A percentile compares a stretch with the other conserved stretches of the same genome.
These are phyloP conservation scores for Pseudomassariella vexata DNA, from an alignment of 2,329 filamentous ascomycete species.

Conservation along the genomic window DNA sequence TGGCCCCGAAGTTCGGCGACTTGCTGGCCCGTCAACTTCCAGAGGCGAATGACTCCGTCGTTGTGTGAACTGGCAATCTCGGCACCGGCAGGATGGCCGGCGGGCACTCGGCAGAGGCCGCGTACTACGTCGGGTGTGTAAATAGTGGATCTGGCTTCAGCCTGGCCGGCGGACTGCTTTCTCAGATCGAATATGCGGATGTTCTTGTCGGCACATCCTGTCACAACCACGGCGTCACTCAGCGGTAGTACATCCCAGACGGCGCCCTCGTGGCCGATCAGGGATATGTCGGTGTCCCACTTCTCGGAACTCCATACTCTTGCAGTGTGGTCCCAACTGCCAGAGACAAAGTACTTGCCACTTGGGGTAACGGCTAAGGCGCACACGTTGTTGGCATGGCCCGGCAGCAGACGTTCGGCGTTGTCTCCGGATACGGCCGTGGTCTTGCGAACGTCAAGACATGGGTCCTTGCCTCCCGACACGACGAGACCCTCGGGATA, in stretches of 20 bases:
- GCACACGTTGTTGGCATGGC: conserved; percentile 84
- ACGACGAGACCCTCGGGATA: conserved; percentile 77
- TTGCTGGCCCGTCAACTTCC: conserved; percentile 73
- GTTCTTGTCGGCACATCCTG: conserved; percentile 84
- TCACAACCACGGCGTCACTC: conserved; percentile 74
- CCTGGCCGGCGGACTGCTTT: conserved; percentile 48
- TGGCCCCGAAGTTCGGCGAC: conserved; percentile 79
- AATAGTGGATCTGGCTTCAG: conserved; percentile 47
- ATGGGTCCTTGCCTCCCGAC: conserved; percentile 84
- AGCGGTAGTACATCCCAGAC: conserved; percentile 92
- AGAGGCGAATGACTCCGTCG: conserved; percentile 81
- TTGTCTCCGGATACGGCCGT: conserved; percentile 62
- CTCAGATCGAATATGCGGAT: conserved; percentile 79
- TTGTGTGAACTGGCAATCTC: conserved; percentile 96
- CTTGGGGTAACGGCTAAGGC: conserved; percentile 72
- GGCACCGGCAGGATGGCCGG: conserved; percentile 71
- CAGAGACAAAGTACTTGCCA: conserved; percentile 74
- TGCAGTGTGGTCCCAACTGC: conserved; percentile 87
- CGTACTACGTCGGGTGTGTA: conserved; percentile 77
- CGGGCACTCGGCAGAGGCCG: conserved; percentile 77
- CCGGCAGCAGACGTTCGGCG: conserved; percentile 79
- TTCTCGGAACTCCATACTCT: conserved; percentile 80
- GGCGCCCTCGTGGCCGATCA: conserved; percentile 68
- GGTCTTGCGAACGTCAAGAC: conserved; percentile 83
- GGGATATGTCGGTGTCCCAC: conserved; percentile 70